Evolutionary conservation across 805 yeast genomes (phyloP).

Genomic region (Naumovozyma baii): DNA sequence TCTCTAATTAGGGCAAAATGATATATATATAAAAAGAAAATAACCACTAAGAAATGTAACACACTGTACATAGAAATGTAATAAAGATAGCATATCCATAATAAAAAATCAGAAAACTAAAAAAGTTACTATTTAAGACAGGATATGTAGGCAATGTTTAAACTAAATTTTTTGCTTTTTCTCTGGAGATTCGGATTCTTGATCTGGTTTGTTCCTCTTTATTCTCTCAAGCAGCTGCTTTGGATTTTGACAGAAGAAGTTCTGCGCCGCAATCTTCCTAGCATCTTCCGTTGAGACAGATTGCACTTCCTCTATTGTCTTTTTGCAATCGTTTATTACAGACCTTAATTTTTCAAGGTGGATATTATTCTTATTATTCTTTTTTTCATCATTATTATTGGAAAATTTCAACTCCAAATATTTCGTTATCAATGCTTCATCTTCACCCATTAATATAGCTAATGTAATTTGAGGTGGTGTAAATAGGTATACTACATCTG

Average conservation of each 20-base stretch:
- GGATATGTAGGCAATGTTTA: no score
- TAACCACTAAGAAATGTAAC: not conserved
- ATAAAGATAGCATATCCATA: not conserved
- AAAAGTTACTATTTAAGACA: no score
- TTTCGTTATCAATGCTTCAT: constrained; percentile 51
- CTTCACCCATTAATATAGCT: constrained; percentile 65
- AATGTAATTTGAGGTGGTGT: constrained; percentile 96
- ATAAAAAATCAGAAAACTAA: no score
- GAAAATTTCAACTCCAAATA: constrained; percentile 58
- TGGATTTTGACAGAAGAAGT: constrained; percentile 57
- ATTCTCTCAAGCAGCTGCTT: constrained; percentile 40
- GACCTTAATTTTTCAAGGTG: constrained; percentile 3
- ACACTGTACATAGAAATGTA: no score
- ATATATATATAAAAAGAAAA: not conserved
- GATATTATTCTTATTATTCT: constrained; percentile 3
- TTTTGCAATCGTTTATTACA: constrained; percentile 42
- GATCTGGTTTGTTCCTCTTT: constrained; percentile 35
- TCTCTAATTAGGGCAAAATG: constrained; percentile 23
- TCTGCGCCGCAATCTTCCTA: constrained; percentile 50
- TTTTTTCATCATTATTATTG: constrained; percentile 7
- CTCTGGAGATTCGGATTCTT: constrained; percentile 4
- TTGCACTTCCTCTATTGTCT: constrained; percentile 33
- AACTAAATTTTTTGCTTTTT: constrained; percentile 13
- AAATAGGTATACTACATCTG: constrained; percentile 67
- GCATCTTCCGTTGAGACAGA: constrained; percentile 54